Conservation (phyloP, 2,329 filamentous ascomycete genomes). For the Ceratocystis smalleyi region DNA sequence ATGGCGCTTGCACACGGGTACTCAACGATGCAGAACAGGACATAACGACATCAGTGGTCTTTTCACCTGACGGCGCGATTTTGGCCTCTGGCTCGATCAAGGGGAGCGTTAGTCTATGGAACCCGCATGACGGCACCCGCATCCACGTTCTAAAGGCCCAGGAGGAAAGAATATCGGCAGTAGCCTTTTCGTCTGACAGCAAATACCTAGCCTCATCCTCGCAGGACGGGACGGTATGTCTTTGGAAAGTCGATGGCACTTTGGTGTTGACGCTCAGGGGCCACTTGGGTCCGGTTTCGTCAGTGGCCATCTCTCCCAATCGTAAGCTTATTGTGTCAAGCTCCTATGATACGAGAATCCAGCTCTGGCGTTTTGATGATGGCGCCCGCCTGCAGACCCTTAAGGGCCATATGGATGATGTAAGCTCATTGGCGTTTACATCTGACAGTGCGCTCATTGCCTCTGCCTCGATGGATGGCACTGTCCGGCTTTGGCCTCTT, state of each 20-base stretch:
- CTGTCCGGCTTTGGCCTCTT: background rate
- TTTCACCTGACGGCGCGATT: background rate
- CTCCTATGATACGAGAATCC: background rate
- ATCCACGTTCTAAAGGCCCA: no score
- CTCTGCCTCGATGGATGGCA: background rate
- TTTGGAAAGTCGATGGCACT: background rate
- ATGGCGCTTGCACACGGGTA: background rate
- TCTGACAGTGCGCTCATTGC: background rate
- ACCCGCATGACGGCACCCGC: background rate
- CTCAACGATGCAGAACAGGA: background rate
- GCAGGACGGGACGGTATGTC: constrained; percentile 9
- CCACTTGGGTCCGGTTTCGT: background rate
- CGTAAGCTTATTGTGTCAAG: background rate
- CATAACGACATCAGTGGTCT: background rate
- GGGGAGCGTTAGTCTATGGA: background rate
- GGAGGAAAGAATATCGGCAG: constrained; percentile 3
- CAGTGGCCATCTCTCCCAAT: background rate
- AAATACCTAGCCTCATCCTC: constrained; percentile 1
- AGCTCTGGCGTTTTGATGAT: background rate
- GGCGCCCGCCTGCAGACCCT: background rate
- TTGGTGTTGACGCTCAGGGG: background rate
- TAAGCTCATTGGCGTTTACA: background rate
- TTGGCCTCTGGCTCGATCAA: background rate
- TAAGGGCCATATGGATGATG: background rate
- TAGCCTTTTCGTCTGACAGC: constrained; percentile 11